phyloP scores from a whole-genome alignment of 345 rosid species.

The Zanthoxylum bungeanum region DNA sequence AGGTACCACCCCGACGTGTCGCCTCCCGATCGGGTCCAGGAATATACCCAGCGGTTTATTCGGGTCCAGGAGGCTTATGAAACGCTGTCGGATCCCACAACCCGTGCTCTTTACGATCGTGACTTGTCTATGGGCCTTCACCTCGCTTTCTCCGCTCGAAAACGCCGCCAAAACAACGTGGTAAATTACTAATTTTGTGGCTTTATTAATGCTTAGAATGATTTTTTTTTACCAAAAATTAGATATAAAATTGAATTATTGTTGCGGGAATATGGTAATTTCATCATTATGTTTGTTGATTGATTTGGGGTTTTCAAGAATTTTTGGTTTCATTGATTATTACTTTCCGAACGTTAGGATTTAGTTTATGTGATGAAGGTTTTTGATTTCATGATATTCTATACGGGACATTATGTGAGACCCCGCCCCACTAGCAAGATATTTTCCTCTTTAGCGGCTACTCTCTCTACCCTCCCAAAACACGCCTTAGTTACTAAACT shows the following conservation, averaged over 20 bases:
- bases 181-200: constrained; percentile 19
- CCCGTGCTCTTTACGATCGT: constrained; percentile 53
- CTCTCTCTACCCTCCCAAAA: too few species aligned
- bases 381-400: too few species aligned
- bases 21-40: constrained; percentile 74
- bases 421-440: too few species aligned
- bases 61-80: constrained; percentile 78
- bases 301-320: background rate
- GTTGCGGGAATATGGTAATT: too few species aligned
- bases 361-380: too few species aligned
- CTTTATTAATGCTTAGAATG: background rate
- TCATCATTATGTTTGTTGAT: background rate
- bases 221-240: background rate
- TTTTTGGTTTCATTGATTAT: background rate
- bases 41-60: constrained; percentile 64
- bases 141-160: constrained; percentile 55
- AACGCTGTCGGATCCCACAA: constrained; percentile 65
- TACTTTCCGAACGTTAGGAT: too few species aligned
- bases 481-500: too few species aligned
- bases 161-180: constrained; percentile 39
- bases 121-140: constrained; percentile 55
- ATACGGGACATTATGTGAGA: too few species aligned
- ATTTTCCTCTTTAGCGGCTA: too few species aligned
- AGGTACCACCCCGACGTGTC: constrained; percentile 94
- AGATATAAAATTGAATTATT: too few species aligned